Evolutionary conservation across 2,329 filamentous ascomycete genomes (phyloP), one percentile per base, ranked within the genome.

Genomic region (Fusarium papillatum): DNA sequence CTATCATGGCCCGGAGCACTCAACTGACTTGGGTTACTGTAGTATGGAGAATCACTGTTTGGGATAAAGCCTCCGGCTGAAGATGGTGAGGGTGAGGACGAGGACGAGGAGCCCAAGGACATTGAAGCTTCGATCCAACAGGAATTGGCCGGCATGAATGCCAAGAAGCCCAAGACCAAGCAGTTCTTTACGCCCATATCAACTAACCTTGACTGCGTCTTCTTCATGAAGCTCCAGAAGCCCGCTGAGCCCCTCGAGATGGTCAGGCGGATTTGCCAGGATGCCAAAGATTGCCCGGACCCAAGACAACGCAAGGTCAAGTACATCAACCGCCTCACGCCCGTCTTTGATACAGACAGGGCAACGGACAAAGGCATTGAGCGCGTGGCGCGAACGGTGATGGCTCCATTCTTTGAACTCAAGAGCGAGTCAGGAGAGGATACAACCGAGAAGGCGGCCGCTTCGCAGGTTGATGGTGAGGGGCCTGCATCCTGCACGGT

Each of bases 81-180:
- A 19, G 80, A 80, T 29, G 74, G 79, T 26, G 79, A 83, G 68
- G 79, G 78, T 69, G 78, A 81, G 63, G 81, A 82, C 14, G 83
- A 78, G 14, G 85, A 79, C 3, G 85, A 86, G 8, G 85, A 86
- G 1, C 83, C 83, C 17, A 85, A 85, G n/a, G 93, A 95, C 77
- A 95, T 97, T 77, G 94, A 95, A 80, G 88, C 90, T 7, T 90
- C 92, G 34, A 95, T 97, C 76, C 83, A 91, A 77, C 92, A 91
- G 80, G 95, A 97, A 83, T 83, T 97, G n/a, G 89, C 88, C 34
- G 87, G 86, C 78, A 91, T 90, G 66, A 80, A 85, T 46, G 78
- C 83, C 36, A 80, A 80, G 59, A 82, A 87, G 71, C 80, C 81
- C 65, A 83, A 82, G 31, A 85, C 87, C 69, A 86, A 86, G 67